Conservation (phyloP, 495 filamentous ascomycete species). For the Entonaema liquescens region DNA sequence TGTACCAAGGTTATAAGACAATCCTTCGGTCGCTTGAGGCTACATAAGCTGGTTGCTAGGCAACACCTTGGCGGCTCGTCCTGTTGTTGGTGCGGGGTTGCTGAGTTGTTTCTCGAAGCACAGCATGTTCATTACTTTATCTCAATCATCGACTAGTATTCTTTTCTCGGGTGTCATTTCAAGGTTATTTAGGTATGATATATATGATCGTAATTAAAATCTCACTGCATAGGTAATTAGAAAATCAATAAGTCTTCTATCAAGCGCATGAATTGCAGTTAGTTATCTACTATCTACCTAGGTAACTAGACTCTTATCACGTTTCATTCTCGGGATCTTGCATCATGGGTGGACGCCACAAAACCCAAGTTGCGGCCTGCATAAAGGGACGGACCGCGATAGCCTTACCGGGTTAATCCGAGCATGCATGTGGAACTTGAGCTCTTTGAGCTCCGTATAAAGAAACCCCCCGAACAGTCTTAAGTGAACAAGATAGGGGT, state of each 20-base stretch:
- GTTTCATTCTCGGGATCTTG: slow-evolving; percentile 38
- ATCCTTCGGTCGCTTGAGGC: slow-evolving; percentile 12
- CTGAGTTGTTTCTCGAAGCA: slow-evolving; percentile 20
- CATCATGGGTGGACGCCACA: slow-evolving; percentile 31
- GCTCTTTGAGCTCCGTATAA: neutral
- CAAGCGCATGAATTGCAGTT: neutral
- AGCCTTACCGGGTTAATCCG: slow-evolving; percentile 24
- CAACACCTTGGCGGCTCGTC: slow-evolving; percentile 21
- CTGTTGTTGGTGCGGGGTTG: slow-evolving; percentile 29
- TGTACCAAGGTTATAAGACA: neutral
- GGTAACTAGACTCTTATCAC: neutral
- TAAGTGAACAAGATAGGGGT: neutral
- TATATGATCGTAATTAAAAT: neutral
- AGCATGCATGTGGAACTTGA: slow-evolving; percentile 19
- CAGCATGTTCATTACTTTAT: slow-evolving; percentile 2
- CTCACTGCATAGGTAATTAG: neutral
- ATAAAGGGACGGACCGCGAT: slow-evolving; percentile 34
- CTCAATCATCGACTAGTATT: neutral
- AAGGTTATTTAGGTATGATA: neutral
- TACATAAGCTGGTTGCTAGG: slow-evolving; percentile 34
- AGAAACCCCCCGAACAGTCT: neutral
- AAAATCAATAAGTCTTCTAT: neutral
- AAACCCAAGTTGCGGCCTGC: slow-evolving; percentile 27
- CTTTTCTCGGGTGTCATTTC: neutral
- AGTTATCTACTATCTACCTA: neutral